phyloP scores from a whole-genome alignment of 495 filamentous ascomycete species.

The Daldinia vernicosa region DNA sequence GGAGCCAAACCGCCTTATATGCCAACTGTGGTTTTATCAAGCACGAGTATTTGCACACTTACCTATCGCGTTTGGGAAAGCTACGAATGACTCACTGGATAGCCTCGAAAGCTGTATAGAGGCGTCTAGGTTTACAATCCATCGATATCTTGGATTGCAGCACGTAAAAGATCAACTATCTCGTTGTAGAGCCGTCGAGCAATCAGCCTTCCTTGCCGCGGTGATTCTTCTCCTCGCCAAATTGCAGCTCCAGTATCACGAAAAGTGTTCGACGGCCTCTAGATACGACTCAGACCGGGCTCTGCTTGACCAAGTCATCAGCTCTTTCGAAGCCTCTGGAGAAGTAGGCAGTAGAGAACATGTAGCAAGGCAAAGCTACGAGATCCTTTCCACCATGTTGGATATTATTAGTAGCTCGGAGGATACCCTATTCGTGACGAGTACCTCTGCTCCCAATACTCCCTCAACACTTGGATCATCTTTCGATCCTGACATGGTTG shows the following conservation, averaged over 20 bases:
- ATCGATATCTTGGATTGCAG: neutral
- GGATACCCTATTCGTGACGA: neutral
- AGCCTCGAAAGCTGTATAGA: conserved; percentile 1
- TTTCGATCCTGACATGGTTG: neutral
- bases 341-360: neutral
- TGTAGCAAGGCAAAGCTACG: neutral
- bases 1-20: conserved; percentile 20
- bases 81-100: neutral
- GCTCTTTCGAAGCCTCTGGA: neutral
- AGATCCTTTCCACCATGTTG: neutral
- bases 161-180: neutral
- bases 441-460: neutral
- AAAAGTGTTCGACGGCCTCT: neutral
- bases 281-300: neutral
- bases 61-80: conserved; percentile 1
- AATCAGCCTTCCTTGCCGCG: neutral
- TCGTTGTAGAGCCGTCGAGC: neutral
- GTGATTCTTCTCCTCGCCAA: neutral
- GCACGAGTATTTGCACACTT: conserved; percentile 14
- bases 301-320: neutral
- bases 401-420: neutral
- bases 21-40: conserved; percentile 21
- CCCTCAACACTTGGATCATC: neutral
- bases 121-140: neutral
- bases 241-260: neutral